These are phyloP conservation scores for Cylindricascospora bacillispora DNA, from an alignment of 1,139 yeast genomes.

Conservation along the genomic window DNA sequence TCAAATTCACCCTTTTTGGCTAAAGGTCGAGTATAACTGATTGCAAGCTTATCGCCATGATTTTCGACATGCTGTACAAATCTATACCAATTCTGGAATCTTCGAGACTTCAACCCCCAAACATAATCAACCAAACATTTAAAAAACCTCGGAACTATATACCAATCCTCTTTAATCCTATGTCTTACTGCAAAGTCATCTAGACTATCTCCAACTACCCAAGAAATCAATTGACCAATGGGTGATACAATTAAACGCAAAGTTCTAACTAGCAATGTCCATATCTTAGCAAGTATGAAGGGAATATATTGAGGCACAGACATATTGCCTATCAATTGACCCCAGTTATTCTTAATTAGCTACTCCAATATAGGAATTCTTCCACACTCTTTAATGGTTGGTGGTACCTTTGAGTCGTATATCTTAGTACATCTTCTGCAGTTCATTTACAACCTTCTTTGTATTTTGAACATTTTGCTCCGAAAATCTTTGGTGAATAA, in stretches of 20 bases:
- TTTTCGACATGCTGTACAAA: conserved; percentile 41
- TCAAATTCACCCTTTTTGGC: conserved; percentile 37
- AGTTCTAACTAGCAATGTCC: conserved; percentile 9
- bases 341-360: too few relatives aligned
- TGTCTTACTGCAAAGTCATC: conserved; percentile 36
- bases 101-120: conserved; percentile 31
- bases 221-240: conserved; percentile 7
- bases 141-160: conserved; percentile 34
- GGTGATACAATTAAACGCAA: conserved; percentile 12
- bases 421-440: too few relatives aligned
- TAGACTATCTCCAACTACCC: conserved; percentile 11
- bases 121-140: conserved; percentile 34
- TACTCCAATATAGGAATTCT: too few relatives aligned
- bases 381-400: too few relatives aligned
- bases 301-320: too few relatives aligned
- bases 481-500: too few relatives aligned
- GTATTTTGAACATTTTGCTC: too few relatives aligned
- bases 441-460: too few relatives aligned
- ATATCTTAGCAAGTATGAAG: conserved; percentile 9
- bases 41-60: conserved; percentile 42
- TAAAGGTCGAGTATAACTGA: conserved; percentile 51
- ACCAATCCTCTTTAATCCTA: conserved; percentile 42
- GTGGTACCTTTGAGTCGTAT: too few relatives aligned
- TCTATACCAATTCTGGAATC: conserved; percentile 53
- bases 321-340: too few relatives aligned